Conservation (phyloP, 2,329 filamentous ascomycete species). For the Pyrenophora tritici-repentis region DNA sequence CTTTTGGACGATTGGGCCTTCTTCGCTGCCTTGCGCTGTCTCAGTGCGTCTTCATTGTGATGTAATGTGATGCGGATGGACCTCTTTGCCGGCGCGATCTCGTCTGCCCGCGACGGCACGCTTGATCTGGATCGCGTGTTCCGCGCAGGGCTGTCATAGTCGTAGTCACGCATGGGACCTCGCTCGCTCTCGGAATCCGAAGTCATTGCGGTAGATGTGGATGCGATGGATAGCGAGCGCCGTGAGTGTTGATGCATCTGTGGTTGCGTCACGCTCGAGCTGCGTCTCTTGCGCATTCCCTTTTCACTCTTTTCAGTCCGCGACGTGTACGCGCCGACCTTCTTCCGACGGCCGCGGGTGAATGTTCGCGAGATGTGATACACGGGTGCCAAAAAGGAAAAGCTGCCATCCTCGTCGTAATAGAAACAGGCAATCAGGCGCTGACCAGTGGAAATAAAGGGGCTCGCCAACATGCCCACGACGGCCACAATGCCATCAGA, state of each 20-base stretch:
- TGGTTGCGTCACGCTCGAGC: constrained; percentile 29
- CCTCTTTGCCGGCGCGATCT: constrained; percentile 69
- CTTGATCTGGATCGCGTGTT: constrained; percentile 68
- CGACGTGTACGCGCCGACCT: constrained; percentile 34
- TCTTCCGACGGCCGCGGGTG: constrained; percentile 45
- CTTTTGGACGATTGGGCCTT: constrained; percentile 54
- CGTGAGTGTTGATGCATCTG: constrained; percentile 38
- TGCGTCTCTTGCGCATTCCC: constrained; percentile 38
- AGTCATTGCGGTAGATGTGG: constrained; percentile 67
- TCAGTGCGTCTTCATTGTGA: constrained; percentile 76
- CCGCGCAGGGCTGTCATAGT: constrained; percentile 50
- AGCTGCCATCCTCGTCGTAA: constrained; percentile 78
- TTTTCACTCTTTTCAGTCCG: constrained; percentile 35
- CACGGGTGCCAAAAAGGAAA: constrained; percentile 77
- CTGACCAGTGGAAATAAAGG: constrained; percentile 76
- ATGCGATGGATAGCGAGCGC: constrained; percentile 51
- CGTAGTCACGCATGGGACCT: constrained; percentile 35
- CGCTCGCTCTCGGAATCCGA: constrained; percentile 70
- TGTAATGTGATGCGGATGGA: constrained; percentile 92
- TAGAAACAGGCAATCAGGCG: constrained; percentile 85
- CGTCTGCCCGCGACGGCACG: constrained; percentile 58
- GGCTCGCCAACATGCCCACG: constrained; percentile 77
- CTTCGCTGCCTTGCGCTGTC: constrained; percentile 74
- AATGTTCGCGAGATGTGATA: constrained; percentile 63
- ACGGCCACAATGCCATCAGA: constrained; percentile 74